Conservation (phyloP, 371 early-diverging fungal genomes). For the Sporodiniella umbellata region DNA sequence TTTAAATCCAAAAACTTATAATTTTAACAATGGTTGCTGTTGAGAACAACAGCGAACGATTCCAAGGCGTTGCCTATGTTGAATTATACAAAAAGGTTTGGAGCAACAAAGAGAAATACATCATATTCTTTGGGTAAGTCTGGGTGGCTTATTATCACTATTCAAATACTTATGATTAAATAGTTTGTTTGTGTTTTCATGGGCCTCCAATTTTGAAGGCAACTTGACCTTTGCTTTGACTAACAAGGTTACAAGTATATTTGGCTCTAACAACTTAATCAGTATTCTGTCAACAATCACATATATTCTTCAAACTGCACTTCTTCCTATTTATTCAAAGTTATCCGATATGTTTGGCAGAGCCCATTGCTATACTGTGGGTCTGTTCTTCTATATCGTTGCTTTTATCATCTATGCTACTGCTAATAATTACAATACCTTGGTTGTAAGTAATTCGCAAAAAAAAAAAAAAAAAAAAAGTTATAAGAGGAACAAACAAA, state of each 20-base stretch:
- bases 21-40: conserved; percentile 1
- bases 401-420: conserved; percentile 20
- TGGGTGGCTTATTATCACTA: background rate
- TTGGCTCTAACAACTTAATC: conserved; percentile 21
- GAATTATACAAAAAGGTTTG: conserved; percentile 28
- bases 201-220: conserved; percentile 24
- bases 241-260: conserved; percentile 15
- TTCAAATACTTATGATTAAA: background rate
- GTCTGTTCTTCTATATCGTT: conserved; percentile 16
- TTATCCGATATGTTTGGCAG: conserved; percentile 26
- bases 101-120: conserved; percentile 15
- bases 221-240: conserved; percentile 10
- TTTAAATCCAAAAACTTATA: too few species aligned
- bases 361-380: conserved; percentile 20
- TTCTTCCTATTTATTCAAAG: conserved; percentile 29
- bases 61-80: conserved; percentile 19
- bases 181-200: conserved; percentile 22
- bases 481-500: background rate
- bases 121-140: conserved; percentile 21
- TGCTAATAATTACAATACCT: conserved; percentile 14
- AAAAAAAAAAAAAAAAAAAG: background rate
- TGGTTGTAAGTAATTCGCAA: conserved; percentile 10
- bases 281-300: conserved; percentile 21
- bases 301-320: conserved; percentile 25
- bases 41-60: background rate